Base-by-base conservation (phyloP, 257 asterid genomes). In the Linaria vulgaris region DNA sequence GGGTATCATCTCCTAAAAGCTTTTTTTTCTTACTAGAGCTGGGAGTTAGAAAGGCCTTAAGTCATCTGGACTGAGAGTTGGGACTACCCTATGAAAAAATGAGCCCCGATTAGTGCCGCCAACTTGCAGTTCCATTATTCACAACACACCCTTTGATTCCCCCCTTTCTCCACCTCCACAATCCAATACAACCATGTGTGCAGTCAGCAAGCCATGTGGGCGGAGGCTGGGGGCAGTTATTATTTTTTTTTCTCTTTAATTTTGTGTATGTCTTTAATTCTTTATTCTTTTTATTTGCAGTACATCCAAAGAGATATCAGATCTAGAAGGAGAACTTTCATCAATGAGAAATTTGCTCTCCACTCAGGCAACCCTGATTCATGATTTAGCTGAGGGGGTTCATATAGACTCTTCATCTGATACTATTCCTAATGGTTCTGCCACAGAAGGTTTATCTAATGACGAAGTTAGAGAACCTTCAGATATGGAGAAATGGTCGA, bases 291-390 rank as follows among this genome's bases (percentile, higher is more conserved):
- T 7, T 4, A 34, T 49, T 31, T 74, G 76, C 91, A 94, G 99
- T 59, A 94, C 99, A 16, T 87, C 99, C 59, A 94, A 94, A 85
- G 99, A 94, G 86, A 94, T 94, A 74, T 94, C 99, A 53, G 99
- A 94, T 76, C 83, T 94, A 67, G 99, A 94, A 84, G 99, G 96
- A 17, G 99, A 94, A 68, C 96, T 94, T 69, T 90, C 96, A 70
- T 94, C 97, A 47, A 94, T 94, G 96, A 83, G 94, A 76, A 94
- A 84, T 77, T 77, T 94, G 80, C 83, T 94, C 66, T 94, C 99
- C 74, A 94, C 99, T 63, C 99, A 89, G 82, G 94, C 95, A 60
- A 83, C 95, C 56, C 80, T 94, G 75, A 82, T 94, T 72, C 96
- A 90, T 79, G 77, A 80, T 82, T 77, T 94, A 74, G 96, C 97